phyloP scores from a whole-genome alignment of 257 asterid species.

The Nicotiana noctiflora region DNA sequence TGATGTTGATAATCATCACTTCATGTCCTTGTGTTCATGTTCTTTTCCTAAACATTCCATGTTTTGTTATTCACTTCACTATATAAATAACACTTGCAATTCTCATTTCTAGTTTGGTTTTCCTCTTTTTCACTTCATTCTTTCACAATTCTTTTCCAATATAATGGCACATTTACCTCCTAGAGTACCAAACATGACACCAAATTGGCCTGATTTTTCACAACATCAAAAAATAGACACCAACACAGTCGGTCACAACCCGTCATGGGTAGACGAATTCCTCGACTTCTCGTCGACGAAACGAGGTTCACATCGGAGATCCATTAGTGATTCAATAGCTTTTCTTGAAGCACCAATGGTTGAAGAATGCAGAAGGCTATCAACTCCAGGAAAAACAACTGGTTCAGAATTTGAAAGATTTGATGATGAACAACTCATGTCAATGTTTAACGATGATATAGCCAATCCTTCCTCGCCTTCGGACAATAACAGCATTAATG shows the following conservation, averaged over 20 bases:
- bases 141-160: not conserved
- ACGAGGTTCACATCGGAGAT: conserved; percentile 69
- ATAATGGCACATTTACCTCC: conserved; percentile 97
- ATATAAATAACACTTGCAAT: not conserved
- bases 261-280: conserved; percentile 74
- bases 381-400: conserved; percentile 16
- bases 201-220: conserved; percentile 54
- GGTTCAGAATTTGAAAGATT: conserved; percentile 48
- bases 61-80: not conserved
- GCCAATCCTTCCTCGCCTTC: conserved; percentile 65
- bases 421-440: conserved; percentile 84
- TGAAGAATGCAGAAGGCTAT: conserved; percentile 55
- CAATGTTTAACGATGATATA: conserved; percentile 59
- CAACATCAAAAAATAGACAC: conserved; percentile 23
- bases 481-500: conserved; percentile 63
- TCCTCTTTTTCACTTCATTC: not conserved
- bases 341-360: conserved; percentile 62
- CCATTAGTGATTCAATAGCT: conserved; percentile 74
- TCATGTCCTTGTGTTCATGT: conserved; percentile 2
- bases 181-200: conserved; percentile 53
- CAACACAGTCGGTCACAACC: not conserved
- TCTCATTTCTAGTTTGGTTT: not conserved
- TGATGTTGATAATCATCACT: not conserved
- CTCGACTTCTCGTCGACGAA: conserved; percentile 70
- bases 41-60: not conserved